Evolutionary conservation across 1,139 yeast species (phyloP).

Genomic region (Saccharomyces pastorianus): DNA sequence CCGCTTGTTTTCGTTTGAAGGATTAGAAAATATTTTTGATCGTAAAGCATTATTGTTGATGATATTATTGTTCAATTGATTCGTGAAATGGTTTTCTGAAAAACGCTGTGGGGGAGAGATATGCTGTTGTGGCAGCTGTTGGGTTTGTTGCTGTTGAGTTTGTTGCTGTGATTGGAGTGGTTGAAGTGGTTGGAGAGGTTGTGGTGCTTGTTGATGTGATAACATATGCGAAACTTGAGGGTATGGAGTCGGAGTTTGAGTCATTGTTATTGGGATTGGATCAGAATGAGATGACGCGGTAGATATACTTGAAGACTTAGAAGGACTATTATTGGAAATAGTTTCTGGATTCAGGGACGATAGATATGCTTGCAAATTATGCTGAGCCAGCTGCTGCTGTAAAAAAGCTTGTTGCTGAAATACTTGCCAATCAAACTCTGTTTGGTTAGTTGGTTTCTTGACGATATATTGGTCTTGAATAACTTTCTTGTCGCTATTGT

Average conservation of each 20-base stretch:
- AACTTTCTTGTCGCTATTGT: neutral
- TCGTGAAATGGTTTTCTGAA: neutral
- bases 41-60: neutral
- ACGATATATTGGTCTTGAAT: slow-evolving; percentile 21
- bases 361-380: slow-evolving; percentile 29
- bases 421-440: slow-evolving; percentile 31
- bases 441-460: slow-evolving; percentile 28
- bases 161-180: too few relatives aligned
- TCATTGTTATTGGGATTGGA: neutral
- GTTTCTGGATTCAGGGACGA: slow-evolving; percentile 17
- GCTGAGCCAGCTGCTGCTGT: slow-evolving; percentile 31
- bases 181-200: neutral
- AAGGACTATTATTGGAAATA: neutral
- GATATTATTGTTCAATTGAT: neutral
- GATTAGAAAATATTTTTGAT: neutral
- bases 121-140: neutral
- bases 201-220: neutral
- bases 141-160: neutral
- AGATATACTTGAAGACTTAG: neutral
- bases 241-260: neutral
- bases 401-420: slow-evolving; percentile 30
- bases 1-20: neutral
- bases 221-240: neutral
- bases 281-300: neutral
- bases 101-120: neutral